Base-by-base conservation (phyloP, 2,329 filamentous ascomycete species). In the Fusarium nygamai region DNA sequence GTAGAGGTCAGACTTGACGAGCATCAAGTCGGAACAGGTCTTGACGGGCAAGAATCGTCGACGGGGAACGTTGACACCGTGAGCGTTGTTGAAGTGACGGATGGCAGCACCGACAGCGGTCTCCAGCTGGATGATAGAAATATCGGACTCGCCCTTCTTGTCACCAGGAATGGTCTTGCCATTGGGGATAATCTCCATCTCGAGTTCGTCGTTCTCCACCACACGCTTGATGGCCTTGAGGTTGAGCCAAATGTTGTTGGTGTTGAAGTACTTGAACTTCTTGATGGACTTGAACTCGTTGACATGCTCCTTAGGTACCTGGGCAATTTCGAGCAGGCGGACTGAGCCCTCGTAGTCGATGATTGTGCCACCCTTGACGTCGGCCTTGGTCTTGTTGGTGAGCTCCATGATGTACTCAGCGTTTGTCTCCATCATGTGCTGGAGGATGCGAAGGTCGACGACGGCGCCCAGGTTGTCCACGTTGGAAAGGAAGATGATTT, bases 231-330 rank as follows among this genome's bases (percentile, higher is more conserved):
- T 93, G 78, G 96, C 96, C 83, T 94, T 92, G 80, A 98, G 90
- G 88, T 98, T 98, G 90, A 99, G 93, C 96, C 96, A 99, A 87
- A 99, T 98, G 91, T 99, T 99, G 93, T 99, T 99, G 86, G 96
- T 99, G 92, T 99, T 99, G 93, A 99, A 99, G 92, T 99, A 99
- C 91, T 97, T 98, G 93, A 99, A 99, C 91, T 99, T 99, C 93
- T 99, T 99, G 90, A 99, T 99, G 56, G 95, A 98, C 92, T 99
- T 99, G 94, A 99, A 99, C 88, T 99, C 96, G 87, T 99, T 98
- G 84, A 96, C 94, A 87, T 99, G 96, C 89, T 99, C 94, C 92
- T 98, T 99, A 86, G 96, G 96, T 41, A 99, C 96, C 89, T 99
- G 96, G 20, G 96, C 96, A 80, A 99, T 98, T 88, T 99, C 96